These are phyloP conservation scores for Microthlaspi erraticum DNA, from an alignment of 345 rosid genomes.

Conservation along the genomic window DNA sequence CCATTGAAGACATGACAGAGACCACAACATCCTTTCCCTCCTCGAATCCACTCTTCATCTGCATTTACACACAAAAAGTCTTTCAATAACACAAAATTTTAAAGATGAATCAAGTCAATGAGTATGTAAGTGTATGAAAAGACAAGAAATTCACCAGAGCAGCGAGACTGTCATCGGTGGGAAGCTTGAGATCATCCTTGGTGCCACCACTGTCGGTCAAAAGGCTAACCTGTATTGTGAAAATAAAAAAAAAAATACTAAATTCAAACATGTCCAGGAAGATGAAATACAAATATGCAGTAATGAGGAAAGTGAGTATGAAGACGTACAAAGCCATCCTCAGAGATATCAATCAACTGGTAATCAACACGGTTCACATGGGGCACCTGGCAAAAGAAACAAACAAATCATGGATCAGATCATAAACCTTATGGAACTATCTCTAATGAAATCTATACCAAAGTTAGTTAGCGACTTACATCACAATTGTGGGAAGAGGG, in stretches of 20 bases:
- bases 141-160: conserved; percentile 52
- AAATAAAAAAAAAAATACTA: background rate
- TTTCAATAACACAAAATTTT: conserved; percentile 1
- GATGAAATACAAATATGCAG: background rate
- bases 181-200: conserved; percentile 82
- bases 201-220: conserved; percentile 72
- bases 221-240: conserved; percentile 63
- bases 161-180: conserved; percentile 70
- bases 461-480: conserved; percentile 38
- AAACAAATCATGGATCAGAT: conserved; percentile 5
- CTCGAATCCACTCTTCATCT: conserved; percentile 77
- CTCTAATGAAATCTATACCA: background rate
- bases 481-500: conserved; percentile 94
- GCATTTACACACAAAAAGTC: background rate
- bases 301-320: background rate
- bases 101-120: background rate
- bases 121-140: background rate
- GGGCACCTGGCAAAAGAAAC: conserved; percentile 55
- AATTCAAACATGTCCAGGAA: background rate
- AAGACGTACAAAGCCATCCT: conserved; percentile 76
- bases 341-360: conserved; percentile 82
- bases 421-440: background rate
- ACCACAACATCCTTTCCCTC: conserved; percentile 84
- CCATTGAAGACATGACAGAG: conserved; percentile 85
- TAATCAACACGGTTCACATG: conserved; percentile 76